Evolutionary conservation across 2,329 filamentous ascomycete species (phyloP).

Genomic region (Cercospora berteroae): DNA sequence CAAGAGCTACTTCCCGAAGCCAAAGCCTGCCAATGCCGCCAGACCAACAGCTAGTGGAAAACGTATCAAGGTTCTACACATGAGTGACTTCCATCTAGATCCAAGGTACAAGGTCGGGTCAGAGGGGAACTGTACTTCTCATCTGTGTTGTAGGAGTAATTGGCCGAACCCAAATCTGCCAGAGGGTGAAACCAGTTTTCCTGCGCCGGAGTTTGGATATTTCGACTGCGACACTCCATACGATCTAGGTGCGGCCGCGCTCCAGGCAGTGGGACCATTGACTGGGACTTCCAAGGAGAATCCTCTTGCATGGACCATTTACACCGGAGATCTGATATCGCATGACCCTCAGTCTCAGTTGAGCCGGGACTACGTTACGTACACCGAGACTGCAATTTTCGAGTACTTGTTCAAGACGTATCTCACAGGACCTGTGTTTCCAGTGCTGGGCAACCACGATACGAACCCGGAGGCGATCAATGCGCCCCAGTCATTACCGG

Average conservation of each 20-base stretch:
- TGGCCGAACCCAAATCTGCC: constrained; percentile 40
- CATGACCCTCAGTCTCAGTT: constrained; percentile 55
- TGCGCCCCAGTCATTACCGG: constrained; percentile 54
- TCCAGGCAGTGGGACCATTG: constrained; percentile 56
- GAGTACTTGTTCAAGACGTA: constrained; percentile 55
- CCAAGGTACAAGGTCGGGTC: constrained; percentile 53
- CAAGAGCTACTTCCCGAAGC: constrained; percentile 52
- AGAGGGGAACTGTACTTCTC: constrained; percentile 54
- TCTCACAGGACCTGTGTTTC: constrained; percentile 56
- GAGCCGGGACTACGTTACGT: constrained; percentile 54
- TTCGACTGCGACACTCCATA: constrained; percentile 60
- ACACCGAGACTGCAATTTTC: constrained; percentile 54
- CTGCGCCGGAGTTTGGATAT: constrained; percentile 55
- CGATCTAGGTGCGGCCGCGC: constrained; percentile 55
- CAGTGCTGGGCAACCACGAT: constrained; percentile 59
- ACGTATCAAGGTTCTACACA: constrained; percentile 55
- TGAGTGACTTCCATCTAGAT: constrained; percentile 57
- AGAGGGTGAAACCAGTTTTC: constrained; percentile 40
- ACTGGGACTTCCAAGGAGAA: constrained; percentile 52
- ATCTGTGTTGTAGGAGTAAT: constrained; percentile 53
- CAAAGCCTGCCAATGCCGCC: constrained; percentile 49
- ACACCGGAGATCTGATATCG: constrained; percentile 58
- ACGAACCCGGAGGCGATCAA: constrained; percentile 55
- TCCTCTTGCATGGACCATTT: constrained; percentile 55
- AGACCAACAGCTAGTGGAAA: constrained; percentile 52